Evolutionary conservation across 2,329 filamentous ascomycete species (phyloP), one percentile per base, ranked within the genome.

Genomic region (Aureobasidium leucospermi): DNA sequence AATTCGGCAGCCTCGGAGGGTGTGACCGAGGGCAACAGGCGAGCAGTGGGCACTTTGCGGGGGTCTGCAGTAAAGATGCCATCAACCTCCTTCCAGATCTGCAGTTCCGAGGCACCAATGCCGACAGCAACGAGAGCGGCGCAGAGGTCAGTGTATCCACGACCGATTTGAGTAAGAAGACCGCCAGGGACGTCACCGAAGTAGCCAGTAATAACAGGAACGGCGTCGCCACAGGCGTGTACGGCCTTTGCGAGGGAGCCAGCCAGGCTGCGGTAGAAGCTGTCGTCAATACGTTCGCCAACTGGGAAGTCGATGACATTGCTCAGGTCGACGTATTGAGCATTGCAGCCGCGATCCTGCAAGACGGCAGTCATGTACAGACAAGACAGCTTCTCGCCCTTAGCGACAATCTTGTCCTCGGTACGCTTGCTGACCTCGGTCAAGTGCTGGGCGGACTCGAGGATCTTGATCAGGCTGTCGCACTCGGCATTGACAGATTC

Each of bases 31-130:
- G 86, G 77, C 46, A 99, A 81, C n/a, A 99, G 80, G 48, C 88
- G 82, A n/a, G 94, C 95, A 0, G 93, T 97, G 3, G 93, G 92
- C 41, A 95, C 90, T 74, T 94, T 95, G 66, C 88, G 84, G 3
- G 90, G 90, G 69, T 96, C 93, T 5, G 86, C 85, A 1, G 85
- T 88, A 74, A 96, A 94, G 70, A 97, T 95, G 61, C 91, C 92
- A 73, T 99, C 94, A 6, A 99, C 94, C 72, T 99, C 94, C 77
- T 99, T 99, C 94, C 94, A 97, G 64, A 99, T 89, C 74, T 99
- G 94, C 56, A 99, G 81, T 73, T 99, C 94, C 58, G 87, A 79
- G 0, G 94, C 94, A 67, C 84, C 80, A n/a, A 95, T 78, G 4
- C 91, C 93, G 9, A 99, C 93, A 1, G 94, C 91, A 55, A 92